Base-by-base conservation (phyloP, 176 grass and related monocot species). In the Triticum monococcum region DNA sequence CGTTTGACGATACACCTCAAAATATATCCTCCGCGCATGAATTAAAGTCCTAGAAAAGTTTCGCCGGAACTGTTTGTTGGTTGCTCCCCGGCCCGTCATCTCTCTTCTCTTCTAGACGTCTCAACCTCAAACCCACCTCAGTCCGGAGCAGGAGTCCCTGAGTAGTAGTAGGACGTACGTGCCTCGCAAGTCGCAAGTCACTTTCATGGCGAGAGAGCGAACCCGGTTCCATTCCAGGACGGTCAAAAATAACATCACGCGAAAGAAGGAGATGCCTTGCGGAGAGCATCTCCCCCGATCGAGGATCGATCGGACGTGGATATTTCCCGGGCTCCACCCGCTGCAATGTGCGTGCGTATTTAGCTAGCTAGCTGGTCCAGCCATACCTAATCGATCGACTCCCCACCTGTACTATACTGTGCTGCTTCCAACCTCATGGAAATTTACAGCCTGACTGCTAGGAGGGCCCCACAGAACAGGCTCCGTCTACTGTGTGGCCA, bases 181-280 rank as follows among this genome's bases (percentile, higher is more conserved):
- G 0, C 35, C 80, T 20, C 38, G 56, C 3, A 24, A 0, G 82
- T 20, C 30, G 56, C 3, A 24, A 0, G 82, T 80, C 45, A 17
- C 73, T 85, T 75, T 85, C 68, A 59, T 26, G 26, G 9, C 67
- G 50, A 25, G 25, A 8, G 2, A 22, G 40, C 33, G 14, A 73
- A 32, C 17, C 4, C 13, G 8, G 43, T 40, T 74, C 32, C 43
- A 18, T n/a, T 37, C 33, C 13, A 3, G 14, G 37, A 56, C 32
- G 4, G 64, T 72, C 54, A 86, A 68, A 68, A 75, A 81, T 26
- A 13, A 26, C 9, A 38, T 46, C 63, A 54, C 50, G 11, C 35
- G 68, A 45, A 20, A 5, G 68, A 28, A 13, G n/a, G 22, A 86
- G 83, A 77, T 82, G 83, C 83, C 56, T 64, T n/a, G 48, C 72